Base-by-base conservation (phyloP, 1,284 basidiomycete genomes). In the Vanrija humicola region DNA sequence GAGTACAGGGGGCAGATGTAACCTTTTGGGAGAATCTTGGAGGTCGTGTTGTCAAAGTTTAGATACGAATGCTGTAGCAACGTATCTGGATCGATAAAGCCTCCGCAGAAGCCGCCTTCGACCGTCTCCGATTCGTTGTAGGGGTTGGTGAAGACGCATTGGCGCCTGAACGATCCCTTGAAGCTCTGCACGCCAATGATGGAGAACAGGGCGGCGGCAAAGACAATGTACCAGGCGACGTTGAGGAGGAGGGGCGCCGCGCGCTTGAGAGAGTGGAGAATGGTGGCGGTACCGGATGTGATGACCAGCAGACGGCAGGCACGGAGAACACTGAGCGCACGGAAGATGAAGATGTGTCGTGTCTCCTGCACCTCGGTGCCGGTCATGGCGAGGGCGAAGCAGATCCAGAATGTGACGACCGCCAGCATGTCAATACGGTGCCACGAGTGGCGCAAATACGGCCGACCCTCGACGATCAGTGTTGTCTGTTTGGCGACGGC, bases 381-480 rank as follows among this genome's bases (percentile, higher is more conserved):
- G 0, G 79, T 65, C 19, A 83, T 75, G 0, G 89, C 84, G 46
- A 98, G 79, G 1, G 72, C 73, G 68, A 97, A 93, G 5, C 83
- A 81, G 51, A 89, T 81, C 78, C 78, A 78, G 62, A 73, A 77
- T 26, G 64, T 62, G 25, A 78, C 55, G 47, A 97, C 84, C 2
- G 95, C 90, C 38, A 97, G 76, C 61, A 89, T 84, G 73, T 98
- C 94, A 55, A 96, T 87, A 29, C 94, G 83, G 64, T 87, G 90
- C 93, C 94, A 98, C 52, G 89, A 90, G 68, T 98, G 92, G 4
- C 95, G 83, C 5, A 98, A 79, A 70, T 92, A 98, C 0, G 95
- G 90, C 3, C 78, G 66, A 25, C 70, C 69, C 68, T 66, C 72
- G 51, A 61, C 63, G 39, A 69, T 68, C 50, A 68, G 69, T 50